Conservation (phyloP, 768 basidiomycete species). For the Leccinum barrowsii region DNA sequence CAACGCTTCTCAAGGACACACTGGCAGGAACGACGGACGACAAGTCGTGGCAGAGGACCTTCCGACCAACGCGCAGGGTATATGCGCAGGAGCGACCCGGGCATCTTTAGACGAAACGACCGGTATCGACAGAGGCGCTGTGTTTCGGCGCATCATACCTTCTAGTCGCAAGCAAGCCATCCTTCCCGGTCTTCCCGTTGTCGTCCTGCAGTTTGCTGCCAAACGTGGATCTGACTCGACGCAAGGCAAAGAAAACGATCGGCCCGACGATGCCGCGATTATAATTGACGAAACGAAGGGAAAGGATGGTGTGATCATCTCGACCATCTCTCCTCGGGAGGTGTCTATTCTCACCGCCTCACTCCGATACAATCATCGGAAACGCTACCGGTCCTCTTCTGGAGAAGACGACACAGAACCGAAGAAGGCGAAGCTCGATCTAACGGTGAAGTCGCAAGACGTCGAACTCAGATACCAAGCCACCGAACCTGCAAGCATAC, state of each 20-base stretch:
- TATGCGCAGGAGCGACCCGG: constrained; percentile 4
- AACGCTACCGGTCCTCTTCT: constrained; percentile 14
- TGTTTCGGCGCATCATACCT: not conserved
- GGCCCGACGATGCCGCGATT: not conserved
- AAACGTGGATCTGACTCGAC: not conserved
- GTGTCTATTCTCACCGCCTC: not conserved
- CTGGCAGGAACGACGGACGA: not conserved
- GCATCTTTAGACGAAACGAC: not conserved
- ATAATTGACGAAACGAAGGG: not conserved
- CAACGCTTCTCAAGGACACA: not conserved
- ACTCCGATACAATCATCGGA: not conserved
- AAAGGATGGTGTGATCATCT: not conserved
- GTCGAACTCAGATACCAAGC: constrained; percentile 19
- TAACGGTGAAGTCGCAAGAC: not conserved
- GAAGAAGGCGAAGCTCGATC: constrained; percentile 21
- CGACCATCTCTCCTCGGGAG: not conserved
- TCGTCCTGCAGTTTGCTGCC: not conserved
- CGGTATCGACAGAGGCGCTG: not conserved
- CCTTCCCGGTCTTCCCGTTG: not conserved
- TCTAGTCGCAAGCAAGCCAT: not conserved
- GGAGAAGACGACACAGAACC: not conserved
- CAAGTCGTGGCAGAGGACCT: not conserved
- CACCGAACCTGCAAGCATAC: constrained; percentile 37
- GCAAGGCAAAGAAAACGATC: not conserved
- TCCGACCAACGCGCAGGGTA: not conserved